Conservation (phyloP, 257 asterid genomes). For the Asclepias syriaca region DNA sequence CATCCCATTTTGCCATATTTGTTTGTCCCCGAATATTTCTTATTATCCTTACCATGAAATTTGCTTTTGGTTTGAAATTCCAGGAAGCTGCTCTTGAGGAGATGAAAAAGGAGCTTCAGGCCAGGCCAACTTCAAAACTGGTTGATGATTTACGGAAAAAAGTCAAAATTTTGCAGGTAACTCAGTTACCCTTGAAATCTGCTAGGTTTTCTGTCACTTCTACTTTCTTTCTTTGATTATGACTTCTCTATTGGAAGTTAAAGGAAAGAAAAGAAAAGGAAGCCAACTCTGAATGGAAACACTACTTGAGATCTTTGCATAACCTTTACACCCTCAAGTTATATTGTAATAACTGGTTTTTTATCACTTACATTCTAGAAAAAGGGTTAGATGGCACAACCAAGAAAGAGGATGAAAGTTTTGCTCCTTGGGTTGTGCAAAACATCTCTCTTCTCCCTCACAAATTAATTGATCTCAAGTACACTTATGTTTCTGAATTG, state of each 20-base stretch:
- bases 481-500: background rate
- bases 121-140: slow-evolving; percentile 80
- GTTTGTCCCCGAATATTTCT: background rate
- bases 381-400: background rate
- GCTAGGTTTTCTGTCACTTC: slow-evolving; percentile 13
- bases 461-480: background rate
- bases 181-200: slow-evolving; percentile 14
- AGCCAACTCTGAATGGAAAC: background rate
- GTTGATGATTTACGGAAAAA: slow-evolving; percentile 91
- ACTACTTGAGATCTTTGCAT: background rate
- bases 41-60: slow-evolving; percentile 2
- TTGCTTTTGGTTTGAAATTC: slow-evolving; percentile 17
- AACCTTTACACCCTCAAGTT: background rate
- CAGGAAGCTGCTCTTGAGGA: slow-evolving; percentile 79
- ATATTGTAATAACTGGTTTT: background rate
- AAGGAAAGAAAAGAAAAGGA: no score
- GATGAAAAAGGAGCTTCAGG: slow-evolving; percentile 77
- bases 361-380: background rate
- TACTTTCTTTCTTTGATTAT: background rate
- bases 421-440: background rate
- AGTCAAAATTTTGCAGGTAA: slow-evolving; percentile 94
- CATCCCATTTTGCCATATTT: background rate
- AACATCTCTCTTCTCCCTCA: background rate
- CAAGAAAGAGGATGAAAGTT: background rate
- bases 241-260: slow-evolving; percentile 6